A percentile compares a stretch with the other conserved stretches of the same genome.
phyloP scores from a whole-genome alignment of 1,284 basidiomycete species.

The Melanopsichium pennsylvanicum region DNA sequence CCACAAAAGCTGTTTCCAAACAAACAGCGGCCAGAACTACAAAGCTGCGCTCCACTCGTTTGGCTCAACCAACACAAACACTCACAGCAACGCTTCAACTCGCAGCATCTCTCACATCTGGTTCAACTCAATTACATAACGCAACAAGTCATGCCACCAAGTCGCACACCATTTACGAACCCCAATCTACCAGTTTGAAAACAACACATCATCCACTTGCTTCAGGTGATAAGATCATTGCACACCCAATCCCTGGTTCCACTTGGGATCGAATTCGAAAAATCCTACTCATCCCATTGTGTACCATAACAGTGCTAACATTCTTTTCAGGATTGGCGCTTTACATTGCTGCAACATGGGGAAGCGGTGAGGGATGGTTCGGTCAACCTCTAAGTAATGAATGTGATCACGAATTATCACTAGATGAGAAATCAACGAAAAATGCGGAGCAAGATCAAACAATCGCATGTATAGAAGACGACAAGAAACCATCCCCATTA shows the following conservation, averaged over 20 bases:
- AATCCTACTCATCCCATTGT: slow-evolving; percentile 15
- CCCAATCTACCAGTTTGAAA: background rate
- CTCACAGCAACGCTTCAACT: too few species aligned
- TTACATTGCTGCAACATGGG: slow-evolving; percentile 21
- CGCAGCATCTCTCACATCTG: background rate
- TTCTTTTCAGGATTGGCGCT: slow-evolving; percentile 7
- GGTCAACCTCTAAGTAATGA: background rate
- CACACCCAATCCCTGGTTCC: slow-evolving; percentile 13
- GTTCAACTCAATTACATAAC: too few species aligned
- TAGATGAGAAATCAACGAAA: background rate
- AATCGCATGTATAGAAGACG: background rate
- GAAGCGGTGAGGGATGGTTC: slow-evolving; percentile 24
- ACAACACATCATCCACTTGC: background rate
- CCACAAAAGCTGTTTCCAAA: too few species aligned
- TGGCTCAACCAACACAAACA: too few species aligned
- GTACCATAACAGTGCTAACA: slow-evolving; percentile 5
- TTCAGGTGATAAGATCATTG: background rate
- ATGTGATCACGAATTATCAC: background rate
- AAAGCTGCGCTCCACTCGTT: too few species aligned
- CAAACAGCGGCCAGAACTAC: too few species aligned
- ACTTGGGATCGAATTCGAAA: slow-evolving; percentile 9
- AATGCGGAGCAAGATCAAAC: background rate
- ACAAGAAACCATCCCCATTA: too few species aligned
- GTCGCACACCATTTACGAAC: background rate
- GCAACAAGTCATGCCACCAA: background rate